Percentiles rank a stretch among this genome's conserved stretches.
phyloP scores from a whole-genome alignment of 2,329 filamentous ascomycete species.

The Graphium sp. region DNA sequence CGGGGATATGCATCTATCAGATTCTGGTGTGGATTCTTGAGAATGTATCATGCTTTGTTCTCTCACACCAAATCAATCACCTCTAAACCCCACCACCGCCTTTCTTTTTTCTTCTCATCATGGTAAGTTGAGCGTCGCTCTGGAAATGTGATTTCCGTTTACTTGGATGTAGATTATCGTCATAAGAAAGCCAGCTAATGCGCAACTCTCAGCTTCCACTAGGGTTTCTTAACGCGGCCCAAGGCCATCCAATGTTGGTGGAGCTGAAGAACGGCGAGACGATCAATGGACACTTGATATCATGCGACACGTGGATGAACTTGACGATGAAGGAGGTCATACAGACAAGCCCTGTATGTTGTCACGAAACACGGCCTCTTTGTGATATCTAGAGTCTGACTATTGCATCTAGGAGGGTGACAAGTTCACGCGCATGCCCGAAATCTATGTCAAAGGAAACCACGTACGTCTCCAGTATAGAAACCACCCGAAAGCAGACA shows the following conservation, averaged over 20 bases:
- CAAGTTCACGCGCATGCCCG: slow-evolving; percentile 79
- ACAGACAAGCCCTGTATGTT: slow-evolving; percentile 72
- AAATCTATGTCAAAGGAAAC: slow-evolving; percentile 94
- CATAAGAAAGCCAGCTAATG: too few species aligned
- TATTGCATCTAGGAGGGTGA: slow-evolving; percentile 57
- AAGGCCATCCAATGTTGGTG: slow-evolving; percentile 95
- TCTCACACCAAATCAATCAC: not conserved
- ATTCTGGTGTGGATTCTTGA: too few species aligned
- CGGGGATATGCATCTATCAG: too few species aligned
- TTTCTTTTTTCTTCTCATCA: not conserved
- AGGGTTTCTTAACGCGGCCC: slow-evolving; percentile 83
- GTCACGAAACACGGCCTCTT: slow-evolving; percentile 1
- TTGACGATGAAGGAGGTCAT: slow-evolving; percentile 93
- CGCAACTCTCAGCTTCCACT: slow-evolving; percentile 37
- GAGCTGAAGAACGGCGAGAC: slow-evolving; percentile 97
- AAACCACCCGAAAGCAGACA: too few species aligned
- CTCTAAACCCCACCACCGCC: not conserved
- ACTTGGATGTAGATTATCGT: too few species aligned
- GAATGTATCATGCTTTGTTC: too few species aligned
- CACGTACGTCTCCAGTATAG: slow-evolving; percentile 48
- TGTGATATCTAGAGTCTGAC: slow-evolving; percentile 6
- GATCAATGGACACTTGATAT: slow-evolving; percentile 86
- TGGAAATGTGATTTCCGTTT: too few species aligned
- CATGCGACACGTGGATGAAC: slow-evolving; percentile 99
- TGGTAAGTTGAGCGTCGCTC: not conserved